Base-by-base conservation (phyloP, 75 land plant species). In the Selaginella moellendorffii region DNA sequence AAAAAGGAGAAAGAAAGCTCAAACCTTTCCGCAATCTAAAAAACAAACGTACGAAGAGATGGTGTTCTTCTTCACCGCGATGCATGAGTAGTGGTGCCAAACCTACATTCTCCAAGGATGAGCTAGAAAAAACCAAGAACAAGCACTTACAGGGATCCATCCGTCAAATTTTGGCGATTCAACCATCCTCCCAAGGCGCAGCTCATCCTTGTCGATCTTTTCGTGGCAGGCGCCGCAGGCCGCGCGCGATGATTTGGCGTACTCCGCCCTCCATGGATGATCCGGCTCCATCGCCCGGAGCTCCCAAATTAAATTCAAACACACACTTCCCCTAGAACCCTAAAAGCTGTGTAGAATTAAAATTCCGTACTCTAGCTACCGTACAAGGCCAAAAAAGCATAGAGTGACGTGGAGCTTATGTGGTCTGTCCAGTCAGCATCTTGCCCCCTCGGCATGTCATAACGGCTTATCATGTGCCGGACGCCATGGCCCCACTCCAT, bases 201-300 rank as follows among this genome's bases (percentile, higher is more conserved):
- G 71, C 14, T 22, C 56, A 52, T 91, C 88, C 60, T 85, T 88
- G 64, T 58, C 76, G 18, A 91, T 91, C 64, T 68, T 46, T 26
- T 19, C 71, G 63, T 78, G 78, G 85, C 97, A 91, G 27, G 81
- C 67, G 64, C 77, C 83, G 79, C 99, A 93, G 0, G 83, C 74
- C 0, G 96, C 80, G 20, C 99, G 67, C 2, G 77, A 69, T 27
- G 96, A 93, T 73, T 89, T 93, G 12, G 96, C 99, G 62, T 93
- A 93, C 77, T 93, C 96, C 20, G 78, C 85, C 61, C 80, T 89
- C 97, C 97, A 93, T 60, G 93, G 93, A 74, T 83, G 81, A 52
- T 36, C 14, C 46, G 46, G 10, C 5, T 36, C 46, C 46, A 36
- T 36, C 5, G 46, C 46, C 14, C 46, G 81, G 91, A n/a, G n/a